Evolutionary conservation across 2,329 filamentous ascomycete species (phyloP), one percentile per base, ranked within the genome.

Genomic region (Diaporthe destruens): DNA sequence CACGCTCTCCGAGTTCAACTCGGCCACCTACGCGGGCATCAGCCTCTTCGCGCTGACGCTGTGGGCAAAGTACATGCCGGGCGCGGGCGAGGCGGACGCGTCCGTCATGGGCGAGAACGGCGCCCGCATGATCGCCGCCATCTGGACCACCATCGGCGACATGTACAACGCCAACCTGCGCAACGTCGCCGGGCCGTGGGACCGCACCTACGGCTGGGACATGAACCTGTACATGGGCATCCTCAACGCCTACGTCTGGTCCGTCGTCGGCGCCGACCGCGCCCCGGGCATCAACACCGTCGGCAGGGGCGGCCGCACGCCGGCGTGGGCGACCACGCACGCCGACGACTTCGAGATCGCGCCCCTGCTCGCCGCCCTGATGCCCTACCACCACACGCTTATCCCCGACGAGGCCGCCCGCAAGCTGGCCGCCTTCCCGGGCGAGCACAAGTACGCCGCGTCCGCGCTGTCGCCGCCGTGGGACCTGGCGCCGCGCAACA

Each of bases 141-240:
- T 86, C 0, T 91, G 88, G 89, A 80, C 84, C 6, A 82, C 84
- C 3, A 82, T 88, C 1, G 82, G 84, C 0, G 75, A 85, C 57
- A 82, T 92, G 1, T 92, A 89, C 82, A 87, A 91, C 69, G 86
- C 89, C 0, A 83, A 85, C 2, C 79, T 92, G 80, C 87, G 85
- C 75, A 92, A 91, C 74, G 84, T 91, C 61, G 89, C 89, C 2
- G 90, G 90, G 0, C 90, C 90, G 0, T 92, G 90, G 90, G 90
- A 92, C 78, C 85, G 90, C 0, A 83, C 86, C 0, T 92, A 92
- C 74, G 89, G 89, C 0, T 91, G 87, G 72, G 89, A 92, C 73
- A 90, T 91, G 89, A 90, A 89, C 70, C 81, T 85, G 8, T 91
- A 91, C 75, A 78, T 91, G 5, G 87, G 87, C 68, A 83, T 91